Evolutionary conservation across 2,329 filamentous ascomycete genomes (phyloP), one percentile per base, ranked within the genome.

Genomic region (Rutstroemia sp.): DNA sequence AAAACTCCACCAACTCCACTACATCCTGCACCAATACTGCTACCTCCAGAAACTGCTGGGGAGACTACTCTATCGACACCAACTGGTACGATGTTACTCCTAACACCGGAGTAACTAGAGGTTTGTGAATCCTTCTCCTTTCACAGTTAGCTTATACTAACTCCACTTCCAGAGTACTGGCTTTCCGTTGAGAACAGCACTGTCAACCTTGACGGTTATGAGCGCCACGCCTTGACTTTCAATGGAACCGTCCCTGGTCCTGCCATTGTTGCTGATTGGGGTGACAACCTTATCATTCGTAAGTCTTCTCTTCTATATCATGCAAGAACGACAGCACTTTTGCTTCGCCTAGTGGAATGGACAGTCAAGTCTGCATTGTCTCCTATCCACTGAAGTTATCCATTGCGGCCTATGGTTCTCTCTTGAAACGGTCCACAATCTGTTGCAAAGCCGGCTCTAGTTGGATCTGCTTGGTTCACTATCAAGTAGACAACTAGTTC

Each of bases 161-260:
- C n/a, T 10, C 7, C n/a, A 25, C 14, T 39, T 45, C 23, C 8
- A 54, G 44, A 66, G 61, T 68, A 66, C 49, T 65, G 63, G 63
- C 58, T 68, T 23, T 59, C 58, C 14, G 59, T 64, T 37, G 56
- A 62, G 34, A 66, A 67, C 39, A 54, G 53, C 2, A 67, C 65
- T 9, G 30, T 71, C 30, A 61, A 66, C 5, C 72, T 71, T 12
- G 74, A 77, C 66, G 75, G 75, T 8, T 70, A 67, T 52, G 56
- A 60, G 4, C 67, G 68, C 37, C 87, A 87, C 65, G 81, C 90
- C 59, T 75, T 73, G n/a, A 59, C 69, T 23, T 66, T 73, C 58
- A 73, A 73, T 59, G 71, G 70, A 3, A 66, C 66, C 19, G 64
- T 66, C 25, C 71, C 71, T 8, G 71, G 70, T 12, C 71, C 71